Evolutionary conservation across 345 rosid genomes (phyloP).

Genomic region (Syzygium oleosum): DNA sequence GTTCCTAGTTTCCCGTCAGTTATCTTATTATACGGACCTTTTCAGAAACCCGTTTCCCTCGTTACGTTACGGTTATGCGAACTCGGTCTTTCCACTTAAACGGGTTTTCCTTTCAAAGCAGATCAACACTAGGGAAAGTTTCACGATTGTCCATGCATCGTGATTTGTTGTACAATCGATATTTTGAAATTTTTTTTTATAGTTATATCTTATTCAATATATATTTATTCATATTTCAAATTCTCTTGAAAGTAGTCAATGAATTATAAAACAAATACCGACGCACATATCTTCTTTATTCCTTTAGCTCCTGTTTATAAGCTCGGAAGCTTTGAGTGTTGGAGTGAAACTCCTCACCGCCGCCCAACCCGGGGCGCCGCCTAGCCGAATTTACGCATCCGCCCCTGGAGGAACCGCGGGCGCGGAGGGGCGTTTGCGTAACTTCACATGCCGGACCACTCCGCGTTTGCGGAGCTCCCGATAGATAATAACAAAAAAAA

Average conservation of each 20-base stretch:
- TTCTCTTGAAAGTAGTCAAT: too few species aligned
- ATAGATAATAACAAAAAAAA: not conserved
- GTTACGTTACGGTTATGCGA: rapidly evolving
- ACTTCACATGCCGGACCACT: not conserved
- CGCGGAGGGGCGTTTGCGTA: not conserved
- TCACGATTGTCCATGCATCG: not conserved
- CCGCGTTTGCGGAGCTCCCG: not conserved
- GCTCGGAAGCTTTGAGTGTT: not conserved
- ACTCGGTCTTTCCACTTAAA: not conserved
- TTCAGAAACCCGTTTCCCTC: not conserved
- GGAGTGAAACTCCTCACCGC: not conserved
- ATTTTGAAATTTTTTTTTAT: not conserved
- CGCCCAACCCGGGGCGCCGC: not conserved
- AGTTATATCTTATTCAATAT: not conserved
- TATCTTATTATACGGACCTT: not conserved
- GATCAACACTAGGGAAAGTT: not conserved
- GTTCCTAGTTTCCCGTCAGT: not conserved
- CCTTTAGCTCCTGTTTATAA: too few species aligned
- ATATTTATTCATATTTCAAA: not conserved
- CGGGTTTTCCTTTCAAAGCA: not conserved
- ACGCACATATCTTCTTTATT: too few species aligned
- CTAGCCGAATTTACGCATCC: not conserved
- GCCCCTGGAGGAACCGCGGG: not conserved
- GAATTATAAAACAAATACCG: too few species aligned
- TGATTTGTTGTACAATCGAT: not conserved